Evolutionary conservation across 2,329 filamentous ascomycete genomes (phyloP).

Genomic region (Nannizzia gypsea): DNA sequence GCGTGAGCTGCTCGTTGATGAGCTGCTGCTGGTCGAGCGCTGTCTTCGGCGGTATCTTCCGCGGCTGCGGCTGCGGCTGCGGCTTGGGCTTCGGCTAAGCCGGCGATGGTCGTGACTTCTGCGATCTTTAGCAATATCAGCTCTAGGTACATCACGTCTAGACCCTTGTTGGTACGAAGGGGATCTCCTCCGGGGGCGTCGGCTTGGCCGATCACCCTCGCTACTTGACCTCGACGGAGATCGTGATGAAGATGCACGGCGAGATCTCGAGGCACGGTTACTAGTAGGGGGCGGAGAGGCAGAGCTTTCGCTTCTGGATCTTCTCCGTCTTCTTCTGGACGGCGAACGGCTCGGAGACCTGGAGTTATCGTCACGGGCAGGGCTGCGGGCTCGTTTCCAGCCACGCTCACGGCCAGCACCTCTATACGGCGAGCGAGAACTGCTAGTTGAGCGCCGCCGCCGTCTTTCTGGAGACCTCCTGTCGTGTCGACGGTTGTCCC

Average conservation of each 20-base stretch:
- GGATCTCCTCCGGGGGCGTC: conserved; percentile 33
- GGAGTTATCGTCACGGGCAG: conserved; percentile 29
- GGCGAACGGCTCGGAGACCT: conserved; percentile 45
- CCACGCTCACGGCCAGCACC: conserved; percentile 24
- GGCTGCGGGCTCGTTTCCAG: conserved; percentile 26
- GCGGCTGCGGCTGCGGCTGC: conserved; percentile 12
- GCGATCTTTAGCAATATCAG: conserved; percentile 41
- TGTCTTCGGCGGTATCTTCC: conserved; percentile 19
- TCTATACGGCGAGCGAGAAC: conserved; percentile 32
- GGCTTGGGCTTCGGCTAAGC: conserved; percentile 27
- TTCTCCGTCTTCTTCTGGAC: conserved; percentile 40
- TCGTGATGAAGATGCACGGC: conserved; percentile 22
- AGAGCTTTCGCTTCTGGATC: conserved; percentile 28
- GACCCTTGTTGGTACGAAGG: conserved; percentile 33
- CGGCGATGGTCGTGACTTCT: conserved; percentile 32
- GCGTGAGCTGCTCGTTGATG: conserved; percentile 21
- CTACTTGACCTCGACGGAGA: conserved; percentile 27
- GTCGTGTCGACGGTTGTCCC: conserved; percentile 19
- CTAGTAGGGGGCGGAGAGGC: conserved; percentile 22
- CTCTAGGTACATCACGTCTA: conserved; percentile 32
- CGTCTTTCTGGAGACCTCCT: conserved; percentile 21
- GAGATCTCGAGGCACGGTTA: conserved; percentile 22
- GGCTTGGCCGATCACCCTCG: conserved; percentile 18
- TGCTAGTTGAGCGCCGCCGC: conserved; percentile 24
- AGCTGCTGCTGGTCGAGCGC: conserved; percentile 19